Evolutionary conservation across 495 filamentous ascomycete species (phyloP), one percentile per base, ranked within the genome.

Genomic region (Stereocaulon alpinum): DNA sequence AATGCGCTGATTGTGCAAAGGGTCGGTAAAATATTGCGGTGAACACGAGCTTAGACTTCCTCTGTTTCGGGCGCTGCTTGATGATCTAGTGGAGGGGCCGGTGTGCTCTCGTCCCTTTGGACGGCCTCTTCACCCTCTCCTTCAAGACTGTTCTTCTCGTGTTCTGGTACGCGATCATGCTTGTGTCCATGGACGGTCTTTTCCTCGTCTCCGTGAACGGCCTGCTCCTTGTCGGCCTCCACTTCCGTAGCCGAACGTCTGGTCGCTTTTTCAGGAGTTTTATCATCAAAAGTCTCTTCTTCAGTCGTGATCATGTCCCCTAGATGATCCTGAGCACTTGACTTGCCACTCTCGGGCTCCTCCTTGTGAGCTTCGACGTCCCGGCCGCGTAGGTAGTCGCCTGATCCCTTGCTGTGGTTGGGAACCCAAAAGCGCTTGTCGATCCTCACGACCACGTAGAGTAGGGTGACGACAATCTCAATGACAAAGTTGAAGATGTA

Each of bases 391-490:
- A 61, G 62, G 50, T 69, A 69, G 20, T 71, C 71, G 10, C 71
- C 71, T 1, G 67, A 42, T 32, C 43, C 60, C 54, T 68, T 61
- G 55, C 69, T 62, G 48, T 71, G 70, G 50, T 75, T 71, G 0
- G 86, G 85, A n/a, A 95, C 74, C 61, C 81, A 74, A 68, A 95
- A 95, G 6, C 84, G 78, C 59, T 75, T 75, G 64, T 96, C 90
- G 37, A 92, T 80, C 24, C 89, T 77, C 4, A 73, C 72, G 6
- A 86, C 62, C 2, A 82, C 76, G 68, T 86, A 91, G 4, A 84
- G 62, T 10, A 71, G 71, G 2, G 92, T 78, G 14, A 92, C 80
- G 4, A 84, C 22, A 29, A 89, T 69, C 70, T 96, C 91, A 14
- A 89, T 73, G 0, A 70, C 73, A 62, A 91, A 91, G 67, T 85